Evolutionary conservation across 345 rosid genomes (phyloP), one percentile per base, ranked within the genome.

Genomic region (Luvunga scandens): DNA sequence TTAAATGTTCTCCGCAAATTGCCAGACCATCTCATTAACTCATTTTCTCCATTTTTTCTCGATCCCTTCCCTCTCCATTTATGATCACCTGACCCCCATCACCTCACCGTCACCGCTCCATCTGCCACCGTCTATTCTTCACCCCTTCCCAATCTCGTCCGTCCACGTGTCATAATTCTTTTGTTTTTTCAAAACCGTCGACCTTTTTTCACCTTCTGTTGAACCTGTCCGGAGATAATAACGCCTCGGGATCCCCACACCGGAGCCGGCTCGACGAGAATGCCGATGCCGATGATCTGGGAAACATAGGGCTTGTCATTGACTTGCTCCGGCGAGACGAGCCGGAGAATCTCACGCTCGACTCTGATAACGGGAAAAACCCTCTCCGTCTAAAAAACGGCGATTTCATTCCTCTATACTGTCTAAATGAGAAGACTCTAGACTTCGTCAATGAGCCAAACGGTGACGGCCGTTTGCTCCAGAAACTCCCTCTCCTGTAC

Each of bases 231-330:
- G 99, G 99, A 63, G 99, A 95, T 2, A 95, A 76, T 55, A 95
- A 71, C 50, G 99, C 99, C 88, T 95, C 99, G 25, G 99, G 99
- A 85, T 95, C 98, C 64, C 99, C 99, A 76, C 99, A 95, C 82
- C 99, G 80, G 22, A 93, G 77, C 82, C 99, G 79, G 85, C 99
- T 95, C 48, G 99, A 92, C 66, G 97, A 87, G 83, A 89, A 90
- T 25, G 87, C 68, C 53, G 50, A 45, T 18, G 79, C 83, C 14
- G 88, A 75, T 21, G 92, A 76, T 75, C 90, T 71, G 1, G 82
- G 72, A 67, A 89, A 91, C 97, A 89, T 89, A 24, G 97, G 98
- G 28, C 98, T 95, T 83, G 90, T 85, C 94, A 92, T 85, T 8
- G 97, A 89, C 83, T 93, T 95, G 69, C 85, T 86, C 78, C 92